phyloP scores from a whole-genome alignment of 345 rosid genomes.

The Ceriops zippeliana region DNA sequence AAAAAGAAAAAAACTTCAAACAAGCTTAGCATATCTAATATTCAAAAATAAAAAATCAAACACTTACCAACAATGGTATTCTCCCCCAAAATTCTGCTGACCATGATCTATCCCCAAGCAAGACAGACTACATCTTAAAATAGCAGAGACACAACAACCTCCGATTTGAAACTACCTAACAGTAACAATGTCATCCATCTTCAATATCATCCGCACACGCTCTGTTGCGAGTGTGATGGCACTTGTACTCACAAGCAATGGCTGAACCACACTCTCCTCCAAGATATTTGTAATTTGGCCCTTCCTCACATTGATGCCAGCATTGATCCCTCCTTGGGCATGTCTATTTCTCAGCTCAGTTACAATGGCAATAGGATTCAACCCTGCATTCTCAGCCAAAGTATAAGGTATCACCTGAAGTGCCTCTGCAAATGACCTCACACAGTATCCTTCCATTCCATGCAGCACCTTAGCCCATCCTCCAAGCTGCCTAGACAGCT shows the following conservation, averaged over 20 bases:
- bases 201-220: constrained; percentile 96
- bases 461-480: constrained; percentile 97
- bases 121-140: not conserved
- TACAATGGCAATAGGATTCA: constrained; percentile 90
- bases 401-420: constrained; percentile 96
- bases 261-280: constrained; percentile 99
- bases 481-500: constrained; percentile 92
- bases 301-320: constrained; percentile 97
- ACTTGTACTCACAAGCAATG: constrained; percentile 93
- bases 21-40: too few species aligned
- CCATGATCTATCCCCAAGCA: not conserved
- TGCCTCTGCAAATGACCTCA: constrained; percentile 86
- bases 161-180: constrained; percentile 59
- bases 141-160: not conserved
- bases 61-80: constrained; percentile 19
- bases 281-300: constrained; percentile 96
- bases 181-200: constrained; percentile 92
- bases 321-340: constrained; percentile 90
- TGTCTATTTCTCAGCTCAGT: constrained; percentile 98
- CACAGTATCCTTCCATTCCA: constrained; percentile 97
- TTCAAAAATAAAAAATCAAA: too few species aligned
- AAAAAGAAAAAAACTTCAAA: too few species aligned
- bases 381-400: constrained; percentile 92
- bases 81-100: not conserved
- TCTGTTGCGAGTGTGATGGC: constrained; percentile 86